These are phyloP conservation scores for Leishmania braziliensis DNA, from an alignment of 208 protist genomes.

Conservation along the genomic window DNA sequence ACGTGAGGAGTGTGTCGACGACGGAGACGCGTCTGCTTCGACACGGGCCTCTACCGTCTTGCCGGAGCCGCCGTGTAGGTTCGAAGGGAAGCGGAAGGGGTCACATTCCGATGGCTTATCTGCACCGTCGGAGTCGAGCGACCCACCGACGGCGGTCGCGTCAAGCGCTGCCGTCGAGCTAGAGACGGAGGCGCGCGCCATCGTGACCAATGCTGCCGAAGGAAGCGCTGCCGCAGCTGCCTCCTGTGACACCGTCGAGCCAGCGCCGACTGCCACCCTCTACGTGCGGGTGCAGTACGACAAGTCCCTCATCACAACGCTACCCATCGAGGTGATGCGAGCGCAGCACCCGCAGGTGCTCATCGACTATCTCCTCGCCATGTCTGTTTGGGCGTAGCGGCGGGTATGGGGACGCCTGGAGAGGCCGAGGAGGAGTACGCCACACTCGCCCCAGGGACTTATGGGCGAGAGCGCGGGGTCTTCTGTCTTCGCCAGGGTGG, in stretches of 20 bases:
- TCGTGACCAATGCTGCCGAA: not conserved
- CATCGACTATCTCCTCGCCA: slow-evolving; percentile 79
- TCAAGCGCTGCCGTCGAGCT: not conserved
- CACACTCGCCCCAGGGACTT: not conserved
- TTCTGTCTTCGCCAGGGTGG: too few relatives aligned
- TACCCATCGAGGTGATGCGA: slow-evolving; percentile 75
- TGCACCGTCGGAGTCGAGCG: not conserved
- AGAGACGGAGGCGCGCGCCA: not conserved
- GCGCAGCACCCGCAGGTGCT: slow-evolving; percentile 75
- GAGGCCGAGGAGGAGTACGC: not conserved
- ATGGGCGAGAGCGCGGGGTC: not conserved
- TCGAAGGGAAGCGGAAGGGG: not conserved
- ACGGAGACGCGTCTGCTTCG: not conserved
- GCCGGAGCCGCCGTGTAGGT: not conserved
- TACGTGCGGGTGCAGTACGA: slow-evolving; percentile 81
- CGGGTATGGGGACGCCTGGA: not conserved
- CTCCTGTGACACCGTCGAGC: not conserved
- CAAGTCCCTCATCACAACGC: slow-evolving; percentile 57
- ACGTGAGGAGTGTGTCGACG: not conserved
- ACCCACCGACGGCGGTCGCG: not conserved
- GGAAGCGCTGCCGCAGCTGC: not conserved
- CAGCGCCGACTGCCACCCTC: slow-evolving; percentile 11
- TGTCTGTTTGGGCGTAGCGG: slow-evolving; percentile 58
- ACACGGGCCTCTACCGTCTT: not conserved
- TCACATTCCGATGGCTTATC: not conserved